Base-by-base conservation (phyloP, 75 land plant genomes). In the Pseudotsuga menziesii region DNA sequence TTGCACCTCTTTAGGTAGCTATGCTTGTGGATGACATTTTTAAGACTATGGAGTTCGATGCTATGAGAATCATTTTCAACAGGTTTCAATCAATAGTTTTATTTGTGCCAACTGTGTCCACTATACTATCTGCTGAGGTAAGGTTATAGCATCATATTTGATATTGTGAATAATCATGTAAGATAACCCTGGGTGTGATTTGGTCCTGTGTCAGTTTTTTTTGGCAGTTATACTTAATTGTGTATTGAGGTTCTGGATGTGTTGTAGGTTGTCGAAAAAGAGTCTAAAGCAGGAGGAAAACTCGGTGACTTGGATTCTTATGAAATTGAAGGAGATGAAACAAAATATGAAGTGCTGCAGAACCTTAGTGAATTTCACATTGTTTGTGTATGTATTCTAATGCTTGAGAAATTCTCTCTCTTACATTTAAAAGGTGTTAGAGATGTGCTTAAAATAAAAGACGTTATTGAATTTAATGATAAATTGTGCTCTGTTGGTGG, bases 291-390 rank as follows among this genome's bases (percentile, higher is more conserved):
- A 58, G 93, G 92, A 4, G 93, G 95, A 63, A 89, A 80, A 81
- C 80, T 91, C 76, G 86, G 91, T 61, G 91, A 91, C 26, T 54
- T 97, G 56, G 94, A 93, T 72, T 82, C 87, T 16, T 95, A 97
- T 76, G 99, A 97, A 83, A 87, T 95, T 76, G 99, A 97, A 86
- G 99, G 98, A 27, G 91, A 81, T 55, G 99, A 92, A 14, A 79
- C 86, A 61, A 88, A 88, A 78, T 81, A 60, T 22, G 98, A 95
- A 80, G 83, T 91, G 26, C 87, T 97, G 77, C 96, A 88, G 79
- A 95, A 95, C 78, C 85, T 97, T 23, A 75, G 86, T 12, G 99
- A 95, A 78, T 97, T 97, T 80, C 99, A 97, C 58, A 87, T 97
- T 83, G 92, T 93, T 48, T 87, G 92, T 71, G 93, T 97, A 92